Evolutionary conservation across 2,329 filamentous ascomycete genomes (phyloP).

Genomic region (Paracamarosporium sp.): DNA sequence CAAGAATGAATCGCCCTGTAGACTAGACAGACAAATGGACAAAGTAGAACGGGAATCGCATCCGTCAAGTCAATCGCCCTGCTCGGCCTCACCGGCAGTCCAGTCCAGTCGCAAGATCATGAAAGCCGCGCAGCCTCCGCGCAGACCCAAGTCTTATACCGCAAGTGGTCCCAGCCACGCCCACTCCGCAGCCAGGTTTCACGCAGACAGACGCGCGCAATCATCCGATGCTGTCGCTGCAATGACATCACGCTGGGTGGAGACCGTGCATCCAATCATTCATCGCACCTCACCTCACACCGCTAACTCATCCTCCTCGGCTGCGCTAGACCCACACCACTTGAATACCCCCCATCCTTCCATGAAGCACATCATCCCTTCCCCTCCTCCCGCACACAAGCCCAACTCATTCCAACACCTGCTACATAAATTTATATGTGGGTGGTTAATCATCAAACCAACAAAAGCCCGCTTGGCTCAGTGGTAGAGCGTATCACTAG

Average conservation of each 20-base stretch:
- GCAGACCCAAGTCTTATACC: not conserved
- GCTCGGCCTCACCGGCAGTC: not conserved
- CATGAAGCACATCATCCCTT: too few relatives aligned
- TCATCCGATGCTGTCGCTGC: not conserved
- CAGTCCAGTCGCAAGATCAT: not conserved
- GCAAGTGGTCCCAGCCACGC: not conserved
- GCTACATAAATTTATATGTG: not conserved
- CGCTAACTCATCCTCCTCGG: too few relatives aligned
- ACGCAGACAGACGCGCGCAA: not conserved
- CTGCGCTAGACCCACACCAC: too few relatives aligned
- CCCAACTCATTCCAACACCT: too few relatives aligned
- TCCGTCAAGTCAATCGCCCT: too few relatives aligned
- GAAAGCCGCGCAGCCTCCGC: not conserved
- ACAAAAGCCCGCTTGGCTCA: constrained; percentile 38
- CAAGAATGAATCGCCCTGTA: too few relatives aligned
- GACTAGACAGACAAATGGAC: too few relatives aligned
- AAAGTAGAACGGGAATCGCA: too few relatives aligned
- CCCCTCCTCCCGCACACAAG: too few relatives aligned
- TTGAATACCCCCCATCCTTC: too few relatives aligned
- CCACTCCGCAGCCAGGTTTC: constrained; percentile 5
- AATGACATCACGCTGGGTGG: not conserved
- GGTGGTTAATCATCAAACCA: not conserved
- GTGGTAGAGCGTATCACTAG: constrained; percentile 49
- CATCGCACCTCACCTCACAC: too few relatives aligned
- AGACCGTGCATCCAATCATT: too few relatives aligned